Base-by-base conservation (phyloP, 352 stramenopile species). In the Globisporangium okanoganense region DNA sequence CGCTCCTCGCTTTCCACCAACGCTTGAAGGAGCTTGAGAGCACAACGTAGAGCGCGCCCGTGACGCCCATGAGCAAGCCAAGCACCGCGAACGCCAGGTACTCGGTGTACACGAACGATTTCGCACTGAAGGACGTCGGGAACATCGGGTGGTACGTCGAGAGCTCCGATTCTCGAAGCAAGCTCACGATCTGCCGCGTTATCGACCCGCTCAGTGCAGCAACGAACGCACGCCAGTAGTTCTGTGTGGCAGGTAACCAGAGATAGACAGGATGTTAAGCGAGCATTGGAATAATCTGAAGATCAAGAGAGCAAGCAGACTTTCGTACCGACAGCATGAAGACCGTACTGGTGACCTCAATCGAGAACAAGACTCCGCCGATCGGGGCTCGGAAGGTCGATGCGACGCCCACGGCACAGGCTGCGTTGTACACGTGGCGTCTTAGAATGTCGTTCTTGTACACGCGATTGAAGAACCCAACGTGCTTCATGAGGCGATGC, bases 301-400 rank as follows among this genome's bases (percentile, higher is more conserved):
- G 3, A 57, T 36, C 45, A 22, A 40, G 5, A 7, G 16, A 38
- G 8, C 18, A 51, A 20, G 14, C 27, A 78, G 22, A 33, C 6
- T 48, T 60, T 67, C 62, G 22, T 53, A 72, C 72, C 64, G 73
- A 87, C 13, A 90, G 66, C 70, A 90, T 78, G 66, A 87, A 92
- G 45, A 82, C 72, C 0, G 82, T 91, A 38, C 75, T 86, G 0
- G 79, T 90, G 41, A 97, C 88, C 66, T 98, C 92, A 16, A 98
- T 95, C 4, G 78, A 82, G 56, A 98, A 98, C 24, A 98, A 65
- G 5, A 95, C 91, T 10, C 90, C 92, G 5, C 91, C 92, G 36
- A 97, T 92, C 0, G 92, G 88, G 0, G 92, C 79, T 20, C 86
- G 84, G 66, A 98, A 98, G 0, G 88, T 96, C 12, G 86, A 84